A percentile compares a stretch with the other conserved stretches of the same genome.
Conservation (phyloP, 192 early-diverging fungal species). For the Kappamyces sp. region DNA sequence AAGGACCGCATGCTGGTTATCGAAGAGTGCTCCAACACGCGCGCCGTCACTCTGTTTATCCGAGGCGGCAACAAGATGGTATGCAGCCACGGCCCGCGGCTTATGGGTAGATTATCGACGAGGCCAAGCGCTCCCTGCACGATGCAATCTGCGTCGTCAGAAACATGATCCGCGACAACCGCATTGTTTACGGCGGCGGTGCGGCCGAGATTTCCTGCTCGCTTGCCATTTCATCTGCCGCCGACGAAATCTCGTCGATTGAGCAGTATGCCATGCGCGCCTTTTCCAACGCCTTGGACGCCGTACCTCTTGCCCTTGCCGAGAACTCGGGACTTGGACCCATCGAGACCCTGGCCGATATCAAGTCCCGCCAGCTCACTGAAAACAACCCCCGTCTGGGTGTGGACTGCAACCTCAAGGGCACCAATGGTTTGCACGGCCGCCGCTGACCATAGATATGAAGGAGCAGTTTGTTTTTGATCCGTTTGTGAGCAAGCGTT, state of each 20-base stretch:
- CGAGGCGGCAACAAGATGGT: conserved; percentile 99
- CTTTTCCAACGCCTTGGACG: conserved; percentile 95
- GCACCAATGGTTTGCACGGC: conserved; percentile 64
- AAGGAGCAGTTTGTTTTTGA: conserved; percentile 97
- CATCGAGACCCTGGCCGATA: conserved; percentile 92
- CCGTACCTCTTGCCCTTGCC: conserved; percentile 85
- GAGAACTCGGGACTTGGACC: conserved; percentile 97
- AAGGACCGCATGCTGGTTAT: conserved; percentile 99
- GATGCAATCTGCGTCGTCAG: conserved; percentile 99
- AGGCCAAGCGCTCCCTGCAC: conserved; percentile 95
- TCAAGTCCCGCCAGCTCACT: conserved; percentile 90
- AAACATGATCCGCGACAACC: conserved; percentile 93
- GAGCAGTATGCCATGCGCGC: conserved; percentile 99
- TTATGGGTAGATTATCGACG: conserved; percentile 84
- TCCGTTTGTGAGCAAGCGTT: conserved; percentile 98
- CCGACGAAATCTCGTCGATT: conserved; percentile 81
- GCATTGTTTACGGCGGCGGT: conserved; percentile 98
- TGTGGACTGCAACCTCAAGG: conserved; percentile 91
- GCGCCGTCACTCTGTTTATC: conserved; percentile 94
- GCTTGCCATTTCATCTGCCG: conserved; percentile 86
- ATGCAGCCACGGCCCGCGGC: conserved; percentile 12
- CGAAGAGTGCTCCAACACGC: conserved; percentile 98
- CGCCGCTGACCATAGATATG: conserved; percentile 64
- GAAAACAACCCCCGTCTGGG: conserved; percentile 83
- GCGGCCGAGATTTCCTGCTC: conserved; percentile 96